Percentiles rank a stretch among this genome's conserved stretches.
Evolutionary conservation across 2,329 filamentous ascomycete genomes (phyloP).

Genomic region (Madurella mycetomatis): DNA sequence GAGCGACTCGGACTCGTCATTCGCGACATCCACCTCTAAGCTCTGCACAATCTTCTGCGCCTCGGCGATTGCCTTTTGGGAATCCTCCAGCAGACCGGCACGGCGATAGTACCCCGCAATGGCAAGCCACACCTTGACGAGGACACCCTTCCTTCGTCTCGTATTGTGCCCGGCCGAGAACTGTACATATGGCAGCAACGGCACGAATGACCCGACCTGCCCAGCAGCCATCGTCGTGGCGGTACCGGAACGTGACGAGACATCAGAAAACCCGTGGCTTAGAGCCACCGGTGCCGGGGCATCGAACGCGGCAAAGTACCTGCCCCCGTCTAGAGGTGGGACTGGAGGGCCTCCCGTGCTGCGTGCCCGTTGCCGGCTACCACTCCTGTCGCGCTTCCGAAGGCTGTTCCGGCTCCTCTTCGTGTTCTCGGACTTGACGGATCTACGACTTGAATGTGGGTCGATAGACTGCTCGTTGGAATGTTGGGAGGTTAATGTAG

Average conservation of each 20-base stretch:
- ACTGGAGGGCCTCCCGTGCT: slow-evolving; percentile 40
- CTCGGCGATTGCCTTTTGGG: slow-evolving; percentile 73
- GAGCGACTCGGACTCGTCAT: slow-evolving; percentile 58
- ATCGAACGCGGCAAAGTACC: slow-evolving; percentile 45
- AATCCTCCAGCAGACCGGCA: slow-evolving; percentile 74
- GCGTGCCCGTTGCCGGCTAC: slow-evolving; percentile 42
- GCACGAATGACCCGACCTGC: slow-evolving; percentile 41
- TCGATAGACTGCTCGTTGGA: slow-evolving; percentile 57
- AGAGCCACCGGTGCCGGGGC: slow-evolving; percentile 25
- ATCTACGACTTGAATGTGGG: slow-evolving; percentile 33
- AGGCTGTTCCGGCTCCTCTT: slow-evolving; percentile 49
- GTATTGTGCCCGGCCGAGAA: slow-evolving; percentile 52
- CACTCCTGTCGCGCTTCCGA: slow-evolving; percentile 49
- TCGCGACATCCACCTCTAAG: slow-evolving; percentile 63
- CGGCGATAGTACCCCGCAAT: slow-evolving; percentile 84
- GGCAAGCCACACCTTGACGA: slow-evolving; percentile 84
- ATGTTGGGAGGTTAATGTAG: slow-evolving; percentile 69
- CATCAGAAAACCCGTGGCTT: neutral
- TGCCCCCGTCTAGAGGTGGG: slow-evolving; percentile 48
- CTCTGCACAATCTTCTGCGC: slow-evolving; percentile 69
- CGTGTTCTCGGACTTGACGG: slow-evolving; percentile 35
- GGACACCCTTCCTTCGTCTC: slow-evolving; percentile 45
- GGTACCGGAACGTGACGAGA: slow-evolving; percentile 4
- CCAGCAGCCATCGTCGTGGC: neutral
- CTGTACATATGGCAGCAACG: slow-evolving; percentile 48